phyloP scores from a whole-genome alignment of 2,329 filamentous ascomycete genomes.

The Dactylonectria macrodidyma region DNA sequence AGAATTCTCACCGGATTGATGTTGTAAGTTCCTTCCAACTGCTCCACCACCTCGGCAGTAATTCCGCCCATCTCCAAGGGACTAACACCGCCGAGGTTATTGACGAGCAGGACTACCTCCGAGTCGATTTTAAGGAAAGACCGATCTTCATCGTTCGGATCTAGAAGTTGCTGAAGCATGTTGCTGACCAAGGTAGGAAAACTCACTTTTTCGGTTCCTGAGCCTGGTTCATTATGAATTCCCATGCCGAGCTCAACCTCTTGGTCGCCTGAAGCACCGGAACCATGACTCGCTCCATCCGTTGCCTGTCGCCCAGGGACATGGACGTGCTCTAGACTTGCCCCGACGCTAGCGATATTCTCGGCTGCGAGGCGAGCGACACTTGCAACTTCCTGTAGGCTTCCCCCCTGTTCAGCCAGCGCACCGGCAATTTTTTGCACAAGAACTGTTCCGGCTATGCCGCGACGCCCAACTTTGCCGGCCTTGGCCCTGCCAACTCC shows the following conservation, averaged over 20 bases:
- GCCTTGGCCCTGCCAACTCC: conserved; percentile 73
- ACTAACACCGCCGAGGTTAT: conserved; percentile 42
- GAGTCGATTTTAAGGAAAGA: conserved; percentile 9
- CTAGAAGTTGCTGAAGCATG: conserved; percentile 64
- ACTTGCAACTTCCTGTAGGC: background rate
- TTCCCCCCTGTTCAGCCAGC: conserved; percentile 9
- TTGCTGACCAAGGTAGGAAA: conserved; percentile 50
- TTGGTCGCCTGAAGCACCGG: conserved; percentile 60
- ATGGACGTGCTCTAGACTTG: conserved; percentile 62
- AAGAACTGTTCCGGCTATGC: conserved; percentile 75
- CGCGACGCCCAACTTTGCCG: conserved; percentile 73
- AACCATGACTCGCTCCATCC: background rate
- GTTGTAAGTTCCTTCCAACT: conserved; percentile 21
- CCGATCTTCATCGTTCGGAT: conserved; percentile 51
- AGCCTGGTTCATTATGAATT: conserved; percentile 41
- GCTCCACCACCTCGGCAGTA: conserved; percentile 35
- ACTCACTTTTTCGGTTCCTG: background rate
- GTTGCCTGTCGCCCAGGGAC: conserved; percentile 59
- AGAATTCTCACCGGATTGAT: conserved; percentile 63
- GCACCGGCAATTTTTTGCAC: conserved; percentile 78
- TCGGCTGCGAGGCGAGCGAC: conserved; percentile 1
- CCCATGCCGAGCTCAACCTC: conserved; percentile 70
- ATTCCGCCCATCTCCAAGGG: conserved; percentile 41
- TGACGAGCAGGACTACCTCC: conserved; percentile 34
- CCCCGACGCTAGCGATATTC: conserved; percentile 44